Base-by-base conservation (phyloP, 2,329 filamentous ascomycete genomes). In the Trichophyton verrucosum region DNA sequence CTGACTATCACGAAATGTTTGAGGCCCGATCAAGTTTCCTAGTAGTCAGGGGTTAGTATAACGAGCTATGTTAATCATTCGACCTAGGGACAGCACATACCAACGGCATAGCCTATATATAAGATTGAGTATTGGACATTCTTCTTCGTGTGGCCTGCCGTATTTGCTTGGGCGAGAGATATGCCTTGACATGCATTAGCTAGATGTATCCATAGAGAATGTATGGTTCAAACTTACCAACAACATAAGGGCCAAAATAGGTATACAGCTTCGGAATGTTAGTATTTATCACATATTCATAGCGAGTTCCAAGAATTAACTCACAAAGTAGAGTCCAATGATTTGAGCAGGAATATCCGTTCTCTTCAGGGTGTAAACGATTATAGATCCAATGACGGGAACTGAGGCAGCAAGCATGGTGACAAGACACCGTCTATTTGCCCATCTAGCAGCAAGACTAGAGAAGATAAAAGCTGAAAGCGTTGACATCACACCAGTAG, bases 21-120 rank as follows among this genome's bases (percentile, higher is more conserved):
- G 74, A 1, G 75, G 75, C 0, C 75, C 75, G 57, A 77, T 75
- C 1, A 77, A 64, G 61, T 76, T 76, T 3, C 73, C 67, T 65
- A 42, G 9, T 13, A 20, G 46, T 51, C 5, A 13, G 8, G 4
- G 3, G 13, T 51, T 27, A 51, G 46, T 51, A 51, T 51, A 51
- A 22, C n/a, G 9, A 47, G 7, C 3, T 3, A 13, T 24, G 11
- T 24, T 27, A 7, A 24, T 30, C 15, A 15, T 11, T 46, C 17
- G 20, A 11, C 5, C 3, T 4, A 51, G 13, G 20, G 3, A 3
- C 8, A 4, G 11, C 5, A 49, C 64, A 27, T 63, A 64, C 73
- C 74, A 1, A 74, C 69, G 2, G 71, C 72, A 61, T 74, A 77
- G 3, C 72, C 75, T 40, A 77, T 72, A 42, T 72, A 72, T 2